A percentile compares a stretch with the other conserved stretches of the same genome.
Evolutionary conservation across 225 moss, liverwort and hornwort species (phyloP).

Genomic region (Pseudoscleropodium purum): DNA sequence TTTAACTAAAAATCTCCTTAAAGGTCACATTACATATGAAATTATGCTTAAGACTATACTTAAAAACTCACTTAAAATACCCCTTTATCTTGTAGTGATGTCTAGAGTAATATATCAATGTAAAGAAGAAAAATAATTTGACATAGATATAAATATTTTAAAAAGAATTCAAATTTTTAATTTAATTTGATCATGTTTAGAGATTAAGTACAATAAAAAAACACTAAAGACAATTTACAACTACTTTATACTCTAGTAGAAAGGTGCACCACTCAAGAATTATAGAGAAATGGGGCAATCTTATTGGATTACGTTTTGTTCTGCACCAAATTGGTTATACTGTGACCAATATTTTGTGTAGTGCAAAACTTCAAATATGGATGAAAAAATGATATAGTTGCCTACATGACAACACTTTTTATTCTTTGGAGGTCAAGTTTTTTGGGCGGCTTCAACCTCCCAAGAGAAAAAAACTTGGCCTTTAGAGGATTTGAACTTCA

Average conservation of each 20-base stretch:
- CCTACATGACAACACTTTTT: neutral
- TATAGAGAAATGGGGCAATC: neutral
- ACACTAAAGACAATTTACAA: neutral
- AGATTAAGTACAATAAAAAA: neutral
- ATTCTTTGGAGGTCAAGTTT: no score
- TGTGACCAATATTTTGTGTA: fast-evolving
- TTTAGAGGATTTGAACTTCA: no score
- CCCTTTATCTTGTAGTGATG: no score
- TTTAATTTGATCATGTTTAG: fast-evolving
- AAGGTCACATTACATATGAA: no score
- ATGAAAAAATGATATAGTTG: no score
- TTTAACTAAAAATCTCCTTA: no score
- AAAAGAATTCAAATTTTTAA: neutral
- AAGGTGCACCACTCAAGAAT: fast-evolving
- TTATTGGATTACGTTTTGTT: neutral
- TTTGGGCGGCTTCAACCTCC: no score
- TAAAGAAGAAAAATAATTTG: neutral
- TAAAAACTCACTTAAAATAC: no score
- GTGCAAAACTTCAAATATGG: no score
- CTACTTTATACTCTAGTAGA: fast-evolving
- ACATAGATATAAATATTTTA: neutral
- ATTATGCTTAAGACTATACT: no score
- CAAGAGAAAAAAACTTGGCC: neutral
- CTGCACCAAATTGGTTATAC: fast-evolving
- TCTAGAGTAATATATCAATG: neutral